Evolutionary conservation across 345 rosid species (phyloP), one percentile per base, ranked within the genome.

Genomic region (Eutrema japonicum): DNA sequence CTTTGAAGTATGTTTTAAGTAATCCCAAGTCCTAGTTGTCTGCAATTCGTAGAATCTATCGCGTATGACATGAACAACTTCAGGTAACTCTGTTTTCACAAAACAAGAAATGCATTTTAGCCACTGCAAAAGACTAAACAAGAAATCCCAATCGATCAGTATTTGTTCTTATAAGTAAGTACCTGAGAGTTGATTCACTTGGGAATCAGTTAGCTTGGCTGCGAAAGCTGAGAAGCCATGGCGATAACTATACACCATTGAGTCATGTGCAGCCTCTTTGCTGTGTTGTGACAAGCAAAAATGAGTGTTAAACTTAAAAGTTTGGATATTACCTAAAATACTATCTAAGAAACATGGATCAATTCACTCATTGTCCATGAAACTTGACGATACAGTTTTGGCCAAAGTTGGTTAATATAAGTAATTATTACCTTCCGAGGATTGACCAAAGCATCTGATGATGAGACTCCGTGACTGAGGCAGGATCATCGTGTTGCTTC

Each of bases 151-250:
- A 7, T 35, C 37, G 40, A 35, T 11, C 41, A 41, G 7, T 37
- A 1, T 30, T 18, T 11, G 41, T 43, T 75, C 10, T 16, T 30
- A 43, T 29, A 54, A 12, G 42, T 37, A 60, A 42, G 36, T 77
- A 87, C 90, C 85, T 3, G 85, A 70, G 26, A 89, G 78, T 74
- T 82, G 70, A 65, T 55, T 80, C 8, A 83, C 89, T 76, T 84
- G 86, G 14, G 78, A 69, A 60, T 79, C 83, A 1, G 87, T 82
- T 40, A 89, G 83, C 76, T 84, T 80, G 37, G 89, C 95, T 49
- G 95, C 88, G 61, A 89, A 89, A 45, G 88, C 91, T 0, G 89
- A 86, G 77, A 89, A 85, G 49, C 88, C 89, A 77, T 89, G 88
- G 70, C 77, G 83, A 85, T 86, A 89, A 80, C 87, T 86, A 64